phyloP scores from a whole-genome alignment of 331 rosid species.

The Telfairia occidentalis region DNA sequence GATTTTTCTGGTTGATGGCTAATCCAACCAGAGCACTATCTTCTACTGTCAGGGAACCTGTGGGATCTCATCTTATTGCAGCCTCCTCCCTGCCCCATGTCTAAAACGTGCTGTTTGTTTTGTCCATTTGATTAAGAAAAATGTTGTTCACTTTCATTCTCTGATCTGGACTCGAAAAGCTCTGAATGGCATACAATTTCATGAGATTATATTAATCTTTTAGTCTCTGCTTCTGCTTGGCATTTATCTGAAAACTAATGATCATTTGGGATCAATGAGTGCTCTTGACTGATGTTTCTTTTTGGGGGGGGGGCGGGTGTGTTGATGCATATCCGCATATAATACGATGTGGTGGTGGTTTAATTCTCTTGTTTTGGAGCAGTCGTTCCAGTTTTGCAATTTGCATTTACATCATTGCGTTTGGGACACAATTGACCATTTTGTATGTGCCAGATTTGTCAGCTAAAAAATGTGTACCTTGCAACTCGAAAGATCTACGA shows the following conservation, averaged over 20 bases:
- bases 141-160: too few relatives aligned
- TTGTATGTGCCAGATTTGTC: conserved; percentile 37
- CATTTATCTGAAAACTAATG: not conserved
- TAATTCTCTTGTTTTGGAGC: not conserved
- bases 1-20: not conserved
- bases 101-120: not conserved
- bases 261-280: not conserved
- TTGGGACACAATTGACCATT: not conserved
- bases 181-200: not conserved
- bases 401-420: not conserved
- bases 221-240: not conserved
- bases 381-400: not conserved
- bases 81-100: not conserved
- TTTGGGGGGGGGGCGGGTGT: too few relatives aligned
- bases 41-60: not conserved
- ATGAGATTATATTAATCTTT: not conserved
- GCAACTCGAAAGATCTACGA: conserved; percentile 48
- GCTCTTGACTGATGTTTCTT: not conserved
- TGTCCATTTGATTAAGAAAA: not conserved
- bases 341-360: not conserved
- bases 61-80: not conserved
- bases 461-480: conserved; percentile 58
- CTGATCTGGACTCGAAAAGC: not conserved
- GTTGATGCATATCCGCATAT: not conserved
- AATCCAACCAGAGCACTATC: not conserved